These are phyloP conservation scores for Dujonia santamariae DNA, from an alignment of 1,139 yeast genomes.

Conservation along the genomic window DNA sequence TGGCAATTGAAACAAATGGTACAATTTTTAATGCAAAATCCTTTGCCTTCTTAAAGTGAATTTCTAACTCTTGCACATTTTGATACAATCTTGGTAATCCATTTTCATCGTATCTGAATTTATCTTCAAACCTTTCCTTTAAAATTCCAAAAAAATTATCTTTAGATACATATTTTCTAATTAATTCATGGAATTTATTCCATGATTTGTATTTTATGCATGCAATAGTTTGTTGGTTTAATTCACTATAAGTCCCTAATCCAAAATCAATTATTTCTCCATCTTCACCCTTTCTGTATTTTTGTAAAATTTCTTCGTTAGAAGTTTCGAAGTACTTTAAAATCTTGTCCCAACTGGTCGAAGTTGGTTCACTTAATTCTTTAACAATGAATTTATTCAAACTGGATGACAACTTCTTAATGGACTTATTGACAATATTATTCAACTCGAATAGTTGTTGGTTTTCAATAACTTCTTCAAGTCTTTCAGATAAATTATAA, in stretches of 20 bases:
- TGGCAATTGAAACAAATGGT: slow-evolving; percentile 60
- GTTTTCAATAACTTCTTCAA: slow-evolving; percentile 25
- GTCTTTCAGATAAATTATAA: slow-evolving; percentile 17
- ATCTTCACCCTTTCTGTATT: slow-evolving; percentile 16
- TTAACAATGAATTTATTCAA: slow-evolving; percentile 40
- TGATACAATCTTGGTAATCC: slow-evolving; percentile 86
- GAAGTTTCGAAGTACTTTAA: slow-evolving; percentile 44
- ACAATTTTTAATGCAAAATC: slow-evolving; percentile 53
- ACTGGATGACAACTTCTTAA: slow-evolving; percentile 36
- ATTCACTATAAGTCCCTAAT: slow-evolving; percentile 50
- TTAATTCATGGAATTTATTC: slow-evolving; percentile 55
- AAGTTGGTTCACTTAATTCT: slow-evolving; percentile 42
- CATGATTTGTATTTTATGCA: slow-evolving; percentile 59
- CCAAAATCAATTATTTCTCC: slow-evolving; percentile 52
- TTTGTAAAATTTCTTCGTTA: slow-evolving; percentile 20
- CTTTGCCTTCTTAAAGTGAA: slow-evolving; percentile 58
- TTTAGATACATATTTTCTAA: slow-evolving; percentile 58
- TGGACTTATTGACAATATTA: slow-evolving; percentile 29
- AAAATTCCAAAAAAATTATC: slow-evolving; percentile 56
- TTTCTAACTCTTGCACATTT: slow-evolving; percentile 69
- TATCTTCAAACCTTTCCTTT: slow-evolving; percentile 74
- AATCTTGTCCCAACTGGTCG: slow-evolving; percentile 62
- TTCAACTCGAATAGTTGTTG: slow-evolving; percentile 49
- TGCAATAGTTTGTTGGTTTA: slow-evolving; percentile 38
- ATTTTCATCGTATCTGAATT: slow-evolving; percentile 76